Evolutionary conservation across 1,284 basidiomycete genomes (phyloP).

Genomic region (Dichomitus squalens): DNA sequence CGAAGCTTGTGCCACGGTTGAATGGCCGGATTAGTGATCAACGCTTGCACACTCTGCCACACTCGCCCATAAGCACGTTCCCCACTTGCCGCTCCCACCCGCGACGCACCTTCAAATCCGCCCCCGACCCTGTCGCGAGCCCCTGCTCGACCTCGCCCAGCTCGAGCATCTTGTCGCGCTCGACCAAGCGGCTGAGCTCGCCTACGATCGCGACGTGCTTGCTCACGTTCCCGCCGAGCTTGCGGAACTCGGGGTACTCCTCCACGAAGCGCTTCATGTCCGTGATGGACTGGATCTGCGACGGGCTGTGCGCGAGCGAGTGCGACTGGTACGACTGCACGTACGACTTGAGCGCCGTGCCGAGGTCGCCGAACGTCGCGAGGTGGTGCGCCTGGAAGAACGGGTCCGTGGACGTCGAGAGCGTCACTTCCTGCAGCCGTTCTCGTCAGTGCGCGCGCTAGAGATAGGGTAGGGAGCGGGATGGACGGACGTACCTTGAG

Average conservation of each 20-base stretch:
- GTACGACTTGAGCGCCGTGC: conserved; percentile 90
- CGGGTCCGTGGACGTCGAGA: conserved; percentile 90
- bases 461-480: not conserved
- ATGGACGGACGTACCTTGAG: conserved; percentile 58
- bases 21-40: conserved; percentile 71
- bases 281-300: conserved; percentile 90
- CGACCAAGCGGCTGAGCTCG: conserved; percentile 91
- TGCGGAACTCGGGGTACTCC: conserved; percentile 97
- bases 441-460: not conserved
- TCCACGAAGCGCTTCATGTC: conserved; percentile 99
- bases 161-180: conserved; percentile 83
- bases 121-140: conserved; percentile 88
- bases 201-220: conserved; percentile 98
- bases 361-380: conserved; percentile 96
- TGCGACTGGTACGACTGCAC: conserved; percentile 93
- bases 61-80: not conserved
- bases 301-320: conserved; percentile 76
- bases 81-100: not conserved
- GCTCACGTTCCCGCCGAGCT: conserved; percentile 96
- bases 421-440: conserved; percentile 85
- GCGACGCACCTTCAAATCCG: conserved; percentile 78
- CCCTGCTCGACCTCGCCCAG: conserved; percentile 97
- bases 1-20: conserved; percentile 86
- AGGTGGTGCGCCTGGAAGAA: conserved; percentile 94
- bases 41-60: conserved; percentile 72